Base-by-base conservation (phyloP, 495 filamentous ascomycete species). In the Penicillium egyptiacum region DNA sequence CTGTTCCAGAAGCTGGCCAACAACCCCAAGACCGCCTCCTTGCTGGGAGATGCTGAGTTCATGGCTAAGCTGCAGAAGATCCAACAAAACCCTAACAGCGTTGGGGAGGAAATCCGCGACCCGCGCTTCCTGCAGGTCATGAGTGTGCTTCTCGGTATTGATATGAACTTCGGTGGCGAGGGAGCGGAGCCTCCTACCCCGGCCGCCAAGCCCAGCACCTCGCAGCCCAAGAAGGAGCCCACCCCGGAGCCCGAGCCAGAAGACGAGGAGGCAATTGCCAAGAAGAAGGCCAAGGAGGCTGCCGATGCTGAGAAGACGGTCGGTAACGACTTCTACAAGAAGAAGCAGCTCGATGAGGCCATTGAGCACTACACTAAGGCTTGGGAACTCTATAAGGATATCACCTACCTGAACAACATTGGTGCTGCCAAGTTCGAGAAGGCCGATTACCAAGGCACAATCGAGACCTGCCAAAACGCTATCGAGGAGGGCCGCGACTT, bases 311-410 rank as follows among this genome's bases (percentile, higher is more conserved):
- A 97, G 79, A 99, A 98, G 83, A 88, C 86, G 54, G 79, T 96
- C 47, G 94, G 94, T 54, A 99, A 92, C 25, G 90, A 96, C 61
- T 86, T 86, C 67, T 99, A 99, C 80, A 99, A 98, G 86, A 96
- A 97, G 83, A 85, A 91, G 63, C 84, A 96, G 65, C 94, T 98
- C 56, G 95, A 97, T 63, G 83, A 86, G 64, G 94, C 94, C 42
- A 96, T 98, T 65, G 85, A 90, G 71, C 92, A 99, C 78, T 99
- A 99, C 77, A 81, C 76, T 65, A 96, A 95, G 70, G 94, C 94
- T 2, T 99, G 95, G 95, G 89, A 92, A 47, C 60, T 93, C 45
- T 78, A 92, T 84, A 92, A 96, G 79, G 94, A 99, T 61, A 92
- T 98, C 66, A 94, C 92, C 14, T 99, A 98, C 72, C 79, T 98